Percentiles rank a stretch among this genome's conserved stretches.
phyloP scores from a whole-genome alignment of 2,329 filamentous ascomycete genomes.

The Colletotrichum sidae region DNA sequence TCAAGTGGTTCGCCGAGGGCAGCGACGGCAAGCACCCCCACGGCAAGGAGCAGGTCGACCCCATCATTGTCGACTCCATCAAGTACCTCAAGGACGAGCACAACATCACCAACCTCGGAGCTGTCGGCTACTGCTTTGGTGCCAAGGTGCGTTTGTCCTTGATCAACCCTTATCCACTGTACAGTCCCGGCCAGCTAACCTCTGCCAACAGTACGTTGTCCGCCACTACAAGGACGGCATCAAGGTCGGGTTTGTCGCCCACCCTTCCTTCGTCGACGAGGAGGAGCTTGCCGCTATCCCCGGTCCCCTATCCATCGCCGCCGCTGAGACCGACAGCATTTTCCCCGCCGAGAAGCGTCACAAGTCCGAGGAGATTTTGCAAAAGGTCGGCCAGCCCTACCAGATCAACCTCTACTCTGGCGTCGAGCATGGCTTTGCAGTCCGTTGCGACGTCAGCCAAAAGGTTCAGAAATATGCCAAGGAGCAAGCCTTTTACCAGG shows the following conservation, averaged over 20 bases:
- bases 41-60: slow-evolving; percentile 46
- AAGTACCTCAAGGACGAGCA: slow-evolving; percentile 68
- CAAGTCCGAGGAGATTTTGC: slow-evolving; percentile 72
- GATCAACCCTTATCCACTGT: background rate
- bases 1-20: slow-evolving; percentile 53
- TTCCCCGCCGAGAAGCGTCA: slow-evolving; percentile 74
- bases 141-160: slow-evolving; percentile 64
- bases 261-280: slow-evolving; percentile 79
- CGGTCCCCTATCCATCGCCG: slow-evolving; percentile 77
- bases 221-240: slow-evolving; percentile 74
- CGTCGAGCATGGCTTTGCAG: slow-evolving; percentile 80
- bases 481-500: slow-evolving; percentile 85
- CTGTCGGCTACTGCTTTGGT: slow-evolving; percentile 81
- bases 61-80: slow-evolving; percentile 52
- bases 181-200: background rate
- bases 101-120: slow-evolving; percentile 70
- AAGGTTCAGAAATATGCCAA: slow-evolving; percentile 75
- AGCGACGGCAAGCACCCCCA: slow-evolving; percentile 60
- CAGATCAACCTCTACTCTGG: slow-evolving; percentile 82
- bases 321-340: slow-evolving; percentile 72
- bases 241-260: slow-evolving; percentile 78
- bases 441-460: slow-evolving; percentile 72
- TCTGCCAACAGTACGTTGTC: slow-evolving; percentile 67
- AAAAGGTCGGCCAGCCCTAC: slow-evolving; percentile 69
- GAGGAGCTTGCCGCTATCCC: slow-evolving; percentile 74